Evolutionary conservation across 2,329 filamentous ascomycete genomes (phyloP).

Genomic region (Bipolaris cookei): DNA sequence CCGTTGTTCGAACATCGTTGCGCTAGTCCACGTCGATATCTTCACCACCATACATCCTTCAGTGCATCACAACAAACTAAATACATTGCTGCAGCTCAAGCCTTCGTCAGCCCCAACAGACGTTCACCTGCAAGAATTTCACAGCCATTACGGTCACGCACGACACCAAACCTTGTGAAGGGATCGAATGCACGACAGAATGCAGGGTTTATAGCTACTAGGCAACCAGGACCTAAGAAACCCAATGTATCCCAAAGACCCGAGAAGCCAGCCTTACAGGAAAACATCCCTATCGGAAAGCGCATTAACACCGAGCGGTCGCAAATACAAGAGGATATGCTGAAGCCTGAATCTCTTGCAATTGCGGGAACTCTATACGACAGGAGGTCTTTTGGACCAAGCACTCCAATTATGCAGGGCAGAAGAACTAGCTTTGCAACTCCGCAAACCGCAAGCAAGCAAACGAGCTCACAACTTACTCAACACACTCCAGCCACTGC

Average conservation of each 20-base stretch:
- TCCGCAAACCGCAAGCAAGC: constrained; percentile 25
- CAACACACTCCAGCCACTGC: constrained; percentile 30
- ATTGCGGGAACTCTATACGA: constrained; percentile 16
- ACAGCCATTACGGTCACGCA: constrained; percentile 35
- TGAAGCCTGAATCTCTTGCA: constrained; percentile 29
- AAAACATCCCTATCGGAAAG: constrained; percentile 31
- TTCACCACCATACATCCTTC: constrained; percentile 19
- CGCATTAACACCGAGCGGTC: constrained; percentile 22
- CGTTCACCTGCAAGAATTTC: constrained; percentile 24
- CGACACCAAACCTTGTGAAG: constrained; percentile 40
- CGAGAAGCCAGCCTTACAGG: constrained; percentile 23
- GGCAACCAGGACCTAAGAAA: constrained; percentile 24
- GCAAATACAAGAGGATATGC: constrained; percentile 27
- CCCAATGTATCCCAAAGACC: constrained; percentile 12
- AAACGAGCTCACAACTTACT: constrained; percentile 22
- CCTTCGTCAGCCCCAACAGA: constrained; percentile 14
- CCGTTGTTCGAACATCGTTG: constrained; percentile 23
- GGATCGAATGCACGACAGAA: constrained; percentile 15
- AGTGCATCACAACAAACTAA: constrained; percentile 28
- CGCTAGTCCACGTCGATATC: constrained; percentile 39
- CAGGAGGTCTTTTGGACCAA: constrained; percentile 27
- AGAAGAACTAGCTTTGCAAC: constrained; percentile 26
- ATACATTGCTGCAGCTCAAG: constrained; percentile 23
- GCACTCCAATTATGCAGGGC: constrained; percentile 16
- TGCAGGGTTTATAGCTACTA: constrained; percentile 25